Percentiles rank a stretch among this genome's conserved stretches.
Conservation (phyloP, 2,329 filamentous ascomycete genomes). For the Incumbomyces lentus region DNA sequence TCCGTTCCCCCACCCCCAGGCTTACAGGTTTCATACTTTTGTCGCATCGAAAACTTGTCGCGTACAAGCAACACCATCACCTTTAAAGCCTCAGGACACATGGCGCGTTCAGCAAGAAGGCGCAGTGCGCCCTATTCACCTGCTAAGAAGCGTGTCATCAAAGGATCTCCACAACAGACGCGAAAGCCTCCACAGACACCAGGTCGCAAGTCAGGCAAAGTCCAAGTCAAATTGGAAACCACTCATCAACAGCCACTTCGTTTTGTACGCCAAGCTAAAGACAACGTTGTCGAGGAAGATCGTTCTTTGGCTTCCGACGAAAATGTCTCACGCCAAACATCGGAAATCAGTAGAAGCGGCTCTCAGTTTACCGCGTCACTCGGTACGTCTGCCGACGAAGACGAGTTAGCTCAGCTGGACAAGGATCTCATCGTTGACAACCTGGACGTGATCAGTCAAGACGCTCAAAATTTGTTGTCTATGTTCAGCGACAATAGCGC, state of each 20-base stretch:
- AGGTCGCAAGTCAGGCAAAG: background rate
- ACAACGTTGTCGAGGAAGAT: background rate
- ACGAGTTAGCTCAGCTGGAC: conserved; percentile 9
- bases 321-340: too few relatives aligned
- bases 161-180: background rate
- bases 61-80: background rate
- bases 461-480: conserved; percentile 10
- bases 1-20: too few relatives aligned
- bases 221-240: background rate
- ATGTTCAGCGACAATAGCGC: conserved; percentile 6
- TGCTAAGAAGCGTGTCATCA: background rate
- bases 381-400: background rate
- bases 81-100: background rate
- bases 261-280: background rate
- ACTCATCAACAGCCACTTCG: background rate
- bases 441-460: conserved; percentile 9
- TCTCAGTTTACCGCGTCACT: background rate
- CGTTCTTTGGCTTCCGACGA: too few relatives aligned
- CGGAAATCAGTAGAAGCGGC: background rate
- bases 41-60: too few relatives aligned
- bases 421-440: conserved; percentile 13
- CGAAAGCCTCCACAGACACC: background rate
- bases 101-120: background rate
- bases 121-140: background rate
- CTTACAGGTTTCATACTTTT: too few relatives aligned